Evolutionary conservation across 2,329 filamentous ascomycete species (phyloP), one percentile per base, ranked within the genome.

Genomic region (Trichoderma sp.): DNA sequence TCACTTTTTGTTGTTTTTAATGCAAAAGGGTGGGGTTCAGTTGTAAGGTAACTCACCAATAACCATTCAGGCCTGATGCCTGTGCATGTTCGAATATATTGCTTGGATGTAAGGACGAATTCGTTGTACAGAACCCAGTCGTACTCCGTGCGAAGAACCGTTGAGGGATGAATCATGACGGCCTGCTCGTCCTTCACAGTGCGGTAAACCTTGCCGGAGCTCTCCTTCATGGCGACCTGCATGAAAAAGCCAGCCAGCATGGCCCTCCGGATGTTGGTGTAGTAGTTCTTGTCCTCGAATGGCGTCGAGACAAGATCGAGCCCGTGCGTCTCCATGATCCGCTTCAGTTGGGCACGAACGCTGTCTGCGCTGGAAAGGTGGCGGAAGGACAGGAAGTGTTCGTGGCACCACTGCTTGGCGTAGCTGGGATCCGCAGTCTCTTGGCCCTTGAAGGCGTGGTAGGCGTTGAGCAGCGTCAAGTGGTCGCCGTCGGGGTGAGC

Each of bases 41-140:
- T 43, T 13, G 11, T 37, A 11, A 35, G 5, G 19, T 57, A n/a
- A 76, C 91, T 82, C 85, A 94, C 92, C 81, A 98, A 79, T 71
- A 99, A 83, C 96, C 96, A 99, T 81, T 99, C 96, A 0, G 95
- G 92, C 78, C 92, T 92, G 68, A 99, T 91, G 35, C 92, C 90
- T 14, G 94, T 98, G 59, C 97, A 93, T 0, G 93, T 97, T 69
- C 96, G 89, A 75, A 99, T 95, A 80, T 97, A 99, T 83, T 98
- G 97, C 87, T 99, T 97, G 65, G 92, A 96, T 0, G 96, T 99
- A 68, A 99, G 88, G 14, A 99, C 96, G 77, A 98, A 99, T 78
- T 99, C 96, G 76, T 98, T 97, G 82, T 99, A 99, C 31, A 99
- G 84, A 31, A 99, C 93, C 96, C 96, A 99, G 74, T 99, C 96